Percentiles rank a stretch among this genome's conserved stretches.
Conservation (phyloP, 2,329 filamentous ascomycete genomes). For the Penicillium italicum region DNA sequence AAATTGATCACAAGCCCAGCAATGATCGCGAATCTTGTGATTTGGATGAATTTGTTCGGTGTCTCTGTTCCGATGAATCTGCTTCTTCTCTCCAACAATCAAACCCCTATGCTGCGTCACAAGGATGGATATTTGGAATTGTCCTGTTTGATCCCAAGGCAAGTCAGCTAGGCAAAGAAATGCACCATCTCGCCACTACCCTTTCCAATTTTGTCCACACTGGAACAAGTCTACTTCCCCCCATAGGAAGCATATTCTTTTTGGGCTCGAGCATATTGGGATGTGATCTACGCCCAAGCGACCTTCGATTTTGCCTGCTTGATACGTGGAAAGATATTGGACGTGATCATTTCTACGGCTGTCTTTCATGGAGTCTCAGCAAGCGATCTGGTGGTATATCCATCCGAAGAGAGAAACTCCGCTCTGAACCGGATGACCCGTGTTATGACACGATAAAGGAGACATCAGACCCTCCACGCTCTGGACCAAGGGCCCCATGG, state of each 20-base stretch:
- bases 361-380: conserved; percentile 20
- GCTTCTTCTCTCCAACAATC: conserved; percentile 12
- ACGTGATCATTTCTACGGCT: conserved; percentile 33
- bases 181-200: conserved; percentile 21
- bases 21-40: not conserved
- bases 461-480: not conserved
- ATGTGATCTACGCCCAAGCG: conserved; percentile 11
- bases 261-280: conserved; percentile 27
- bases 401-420: not conserved
- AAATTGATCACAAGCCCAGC: not conserved
- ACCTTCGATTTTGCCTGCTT: conserved; percentile 23
- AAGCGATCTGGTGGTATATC: not conserved
- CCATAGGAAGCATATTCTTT: conserved; percentile 33
- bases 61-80: conserved; percentile 11
- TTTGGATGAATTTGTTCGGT: conserved; percentile 17
- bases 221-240: not conserved
- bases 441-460: not conserved
- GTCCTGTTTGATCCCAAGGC: conserved; percentile 25
- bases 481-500: not conserved
- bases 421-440: not conserved
- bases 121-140: conserved; percentile 25
- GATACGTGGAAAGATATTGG: conserved; percentile 30
- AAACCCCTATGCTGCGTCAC: conserved; percentile 21
- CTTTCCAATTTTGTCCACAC: conserved; percentile 12
- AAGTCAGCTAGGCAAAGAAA: conserved; percentile 21